Conservation (phyloP, 2,329 filamentous ascomycete genomes). For the Albophoma yamanashiensis region DNA sequence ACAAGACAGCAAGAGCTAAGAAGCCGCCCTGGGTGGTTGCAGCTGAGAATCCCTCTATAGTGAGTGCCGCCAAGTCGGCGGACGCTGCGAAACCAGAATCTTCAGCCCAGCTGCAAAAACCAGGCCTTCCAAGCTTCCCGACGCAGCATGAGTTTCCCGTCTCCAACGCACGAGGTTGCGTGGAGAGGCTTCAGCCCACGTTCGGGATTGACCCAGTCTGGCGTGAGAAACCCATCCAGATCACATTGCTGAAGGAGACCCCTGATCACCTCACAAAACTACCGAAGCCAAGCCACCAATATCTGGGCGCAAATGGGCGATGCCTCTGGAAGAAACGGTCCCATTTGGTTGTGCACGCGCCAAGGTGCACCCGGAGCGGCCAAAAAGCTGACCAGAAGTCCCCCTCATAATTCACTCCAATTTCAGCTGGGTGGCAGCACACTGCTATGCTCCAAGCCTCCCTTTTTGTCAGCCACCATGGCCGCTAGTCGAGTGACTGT, state of each 20-base stretch:
- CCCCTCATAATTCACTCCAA: neutral
- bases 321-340: constrained; percentile 4
- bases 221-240: neutral
- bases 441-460: neutral
- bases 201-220: neutral
- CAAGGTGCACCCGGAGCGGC: neutral
- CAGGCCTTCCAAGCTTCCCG: neutral
- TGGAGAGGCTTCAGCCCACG: neutral
- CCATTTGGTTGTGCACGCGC: neutral
- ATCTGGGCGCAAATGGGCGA: constrained; percentile 3
- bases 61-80: neutral
- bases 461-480: neutral
- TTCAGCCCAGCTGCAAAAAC: neutral
- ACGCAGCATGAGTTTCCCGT: neutral
- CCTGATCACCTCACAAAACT: constrained; percentile 6
- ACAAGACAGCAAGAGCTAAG: no score
- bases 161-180: constrained; percentile 6
- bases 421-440: neutral
- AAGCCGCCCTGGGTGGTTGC: no score
- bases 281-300: constrained; percentile 3
- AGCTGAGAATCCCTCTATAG: neutral
- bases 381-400: neutral
- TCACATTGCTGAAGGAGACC: neutral
- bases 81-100: neutral
- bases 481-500: neutral